These are phyloP conservation scores for Phaeomoniella chlamydospora DNA, from an alignment of 2,329 filamentous ascomycete species.

Conservation along the genomic window DNA sequence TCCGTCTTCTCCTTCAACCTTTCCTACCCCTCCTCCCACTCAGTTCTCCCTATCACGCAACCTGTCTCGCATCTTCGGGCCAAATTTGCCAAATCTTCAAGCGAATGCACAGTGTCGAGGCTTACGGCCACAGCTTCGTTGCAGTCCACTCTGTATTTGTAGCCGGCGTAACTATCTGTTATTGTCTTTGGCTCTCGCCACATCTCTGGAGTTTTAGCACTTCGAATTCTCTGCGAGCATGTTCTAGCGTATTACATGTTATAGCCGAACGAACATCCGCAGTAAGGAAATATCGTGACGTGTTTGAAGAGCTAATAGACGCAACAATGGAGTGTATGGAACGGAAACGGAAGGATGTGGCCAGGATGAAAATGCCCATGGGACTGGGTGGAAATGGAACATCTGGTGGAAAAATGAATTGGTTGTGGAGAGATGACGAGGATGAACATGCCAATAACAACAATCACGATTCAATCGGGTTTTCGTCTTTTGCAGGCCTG, in stretches of 20 bases:
- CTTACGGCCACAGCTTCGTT: constrained; percentile 23
- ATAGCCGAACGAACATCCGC: background rate
- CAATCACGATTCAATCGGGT: too few species aligned
- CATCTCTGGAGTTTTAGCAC: background rate
- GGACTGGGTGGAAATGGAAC: background rate
- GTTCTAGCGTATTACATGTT: background rate
- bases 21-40: constrained; percentile 32
- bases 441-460: background rate
- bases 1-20: constrained; percentile 36
- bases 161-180: constrained; percentile 21
- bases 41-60: constrained; percentile 31
- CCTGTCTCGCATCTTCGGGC: constrained; percentile 21
- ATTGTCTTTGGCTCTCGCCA: constrained; percentile 16
- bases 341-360: background rate
- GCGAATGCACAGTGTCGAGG: constrained; percentile 20
- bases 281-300: background rate
- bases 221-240: background rate
- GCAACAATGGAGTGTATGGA: background rate
- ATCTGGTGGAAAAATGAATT: background rate
- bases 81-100: constrained; percentile 23
- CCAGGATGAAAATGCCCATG: background rate
- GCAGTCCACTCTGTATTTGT: constrained; percentile 24
- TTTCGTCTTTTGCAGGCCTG: too few species aligned
- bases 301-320: background rate
- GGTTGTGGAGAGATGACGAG: background rate